These are phyloP conservation scores for Neurospora sp. DNA, from an alignment of 2,329 filamentous ascomycete genomes.

Conservation along the genomic window DNA sequence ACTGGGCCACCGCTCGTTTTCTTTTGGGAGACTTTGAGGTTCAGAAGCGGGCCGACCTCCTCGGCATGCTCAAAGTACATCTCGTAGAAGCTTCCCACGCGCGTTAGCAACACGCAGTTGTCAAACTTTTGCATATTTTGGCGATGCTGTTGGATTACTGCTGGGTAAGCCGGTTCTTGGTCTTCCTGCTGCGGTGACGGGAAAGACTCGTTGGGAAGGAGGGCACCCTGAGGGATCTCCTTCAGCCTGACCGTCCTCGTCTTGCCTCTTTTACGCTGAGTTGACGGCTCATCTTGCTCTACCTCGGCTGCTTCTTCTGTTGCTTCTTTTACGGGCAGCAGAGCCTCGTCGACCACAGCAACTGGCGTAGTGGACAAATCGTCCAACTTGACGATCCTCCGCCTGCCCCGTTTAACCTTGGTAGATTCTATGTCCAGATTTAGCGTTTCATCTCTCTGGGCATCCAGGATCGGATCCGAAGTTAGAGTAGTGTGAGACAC, in stretches of 20 bases:
- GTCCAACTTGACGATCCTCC: neutral
- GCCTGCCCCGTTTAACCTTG: neutral
- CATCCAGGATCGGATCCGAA: neutral
- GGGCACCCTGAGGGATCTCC: constrained; percentile 45
- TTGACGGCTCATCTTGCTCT: neutral
- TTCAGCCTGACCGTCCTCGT: constrained; percentile 13
- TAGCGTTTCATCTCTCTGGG: neutral
- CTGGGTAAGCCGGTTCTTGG: constrained; percentile 57
- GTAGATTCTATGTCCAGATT: neutral
- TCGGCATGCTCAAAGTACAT: constrained; percentile 95
- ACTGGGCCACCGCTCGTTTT: constrained; percentile 72
- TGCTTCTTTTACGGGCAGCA: neutral
- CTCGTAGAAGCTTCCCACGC: constrained; percentile 95
- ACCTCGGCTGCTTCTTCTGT: neutral
- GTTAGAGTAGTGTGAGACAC: neutral
- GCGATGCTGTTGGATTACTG: constrained; percentile 77
- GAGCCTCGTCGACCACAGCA: neutral
- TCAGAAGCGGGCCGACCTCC: constrained; percentile 75
- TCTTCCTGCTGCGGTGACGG: constrained; percentile 22
- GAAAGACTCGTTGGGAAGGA: constrained; percentile 25
- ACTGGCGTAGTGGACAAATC: neutral
- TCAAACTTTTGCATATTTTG: constrained; percentile 86
- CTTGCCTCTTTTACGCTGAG: neutral
- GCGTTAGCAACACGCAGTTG: constrained; percentile 83
- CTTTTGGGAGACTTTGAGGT: constrained; percentile 75